phyloP scores from a whole-genome alignment of 1,284 basidiomycete species.

The Porodaedalea pini region DNA sequence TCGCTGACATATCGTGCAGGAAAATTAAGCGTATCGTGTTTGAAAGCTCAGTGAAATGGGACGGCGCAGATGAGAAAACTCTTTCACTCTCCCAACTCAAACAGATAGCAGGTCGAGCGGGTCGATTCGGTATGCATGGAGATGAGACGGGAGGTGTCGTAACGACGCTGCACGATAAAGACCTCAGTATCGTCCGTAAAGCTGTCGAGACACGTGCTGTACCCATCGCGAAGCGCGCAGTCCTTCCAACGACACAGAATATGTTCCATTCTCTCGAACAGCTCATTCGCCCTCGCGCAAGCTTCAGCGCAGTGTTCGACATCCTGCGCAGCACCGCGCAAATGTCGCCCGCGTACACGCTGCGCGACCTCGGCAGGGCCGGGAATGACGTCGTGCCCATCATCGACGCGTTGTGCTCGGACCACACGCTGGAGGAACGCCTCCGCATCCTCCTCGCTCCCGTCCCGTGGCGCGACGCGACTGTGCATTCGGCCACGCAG shows the following conservation, averaged over 20 bases:
- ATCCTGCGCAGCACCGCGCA: constrained; percentile 1
- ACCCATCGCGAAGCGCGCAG: constrained; percentile 35
- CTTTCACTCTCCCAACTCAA: constrained; percentile 85
- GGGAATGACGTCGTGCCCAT: constrained; percentile 19
- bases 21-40: constrained; percentile 94
- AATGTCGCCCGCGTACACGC: not conserved
- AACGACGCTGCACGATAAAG: constrained; percentile 66
- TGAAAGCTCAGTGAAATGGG: constrained; percentile 70
- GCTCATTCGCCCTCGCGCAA: constrained; percentile 1
- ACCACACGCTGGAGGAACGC: constrained; percentile 29
- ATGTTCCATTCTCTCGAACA: constrained; percentile 15
- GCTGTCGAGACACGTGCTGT: constrained; percentile 40
- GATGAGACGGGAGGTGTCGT: constrained; percentile 51
- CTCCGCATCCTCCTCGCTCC: constrained; percentile 27
- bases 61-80: constrained; percentile 50
- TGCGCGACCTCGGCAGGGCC: constrained; percentile 17
- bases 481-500: constrained; percentile 23
- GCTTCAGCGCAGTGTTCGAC: constrained; percentile 10
- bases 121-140: constrained; percentile 78
- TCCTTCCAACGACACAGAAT: constrained; percentile 24
- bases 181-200: constrained; percentile 61
- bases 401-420: constrained; percentile 27
- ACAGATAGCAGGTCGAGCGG: constrained; percentile 95
- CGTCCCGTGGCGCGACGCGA: constrained; percentile 29
- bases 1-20: constrained; percentile 38